phyloP scores from a whole-genome alignment of 2,329 filamentous ascomycete species.

The Cordyceps cateniannulata region DNA sequence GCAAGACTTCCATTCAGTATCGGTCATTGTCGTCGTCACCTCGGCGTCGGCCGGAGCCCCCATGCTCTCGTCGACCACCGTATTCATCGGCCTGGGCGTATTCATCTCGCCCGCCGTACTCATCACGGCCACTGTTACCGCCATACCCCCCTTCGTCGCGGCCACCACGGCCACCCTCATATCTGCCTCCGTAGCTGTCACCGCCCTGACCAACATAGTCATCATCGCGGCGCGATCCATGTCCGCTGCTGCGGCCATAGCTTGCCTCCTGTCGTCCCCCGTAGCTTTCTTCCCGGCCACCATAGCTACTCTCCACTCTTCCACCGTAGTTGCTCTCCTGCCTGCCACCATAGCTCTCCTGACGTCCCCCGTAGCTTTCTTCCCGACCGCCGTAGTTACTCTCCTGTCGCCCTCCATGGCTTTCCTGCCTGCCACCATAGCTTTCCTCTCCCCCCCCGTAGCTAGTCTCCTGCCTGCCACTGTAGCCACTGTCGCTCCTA shows the following conservation, averaged over 20 bases:
- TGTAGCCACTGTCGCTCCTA: slow-evolving; percentile 17
- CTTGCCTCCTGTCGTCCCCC: slow-evolving; percentile 16
- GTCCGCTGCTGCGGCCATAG: neutral
- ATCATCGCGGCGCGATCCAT: slow-evolving; percentile 15
- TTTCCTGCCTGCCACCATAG: slow-evolving; percentile 11
- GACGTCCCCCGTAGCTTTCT: neutral
- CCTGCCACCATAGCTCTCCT: neutral
- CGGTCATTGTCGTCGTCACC: neutral
- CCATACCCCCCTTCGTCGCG: neutral
- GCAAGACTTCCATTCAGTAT: neutral
- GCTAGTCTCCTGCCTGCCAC: slow-evolving; percentile 16
- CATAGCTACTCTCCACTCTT: slow-evolving; percentile 6
- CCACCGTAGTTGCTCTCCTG: neutral
- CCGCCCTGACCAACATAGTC: neutral
- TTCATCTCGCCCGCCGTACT: neutral
- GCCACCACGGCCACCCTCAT: neutral
- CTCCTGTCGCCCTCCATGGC: slow-evolving; percentile 20
- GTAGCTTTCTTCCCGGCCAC: slow-evolving; percentile 15
- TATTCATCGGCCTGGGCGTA: neutral
- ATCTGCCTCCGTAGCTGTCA: slow-evolving; percentile 7
- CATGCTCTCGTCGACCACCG: neutral
- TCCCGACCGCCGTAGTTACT: slow-evolving; percentile 20
- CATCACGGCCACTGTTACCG: neutral
- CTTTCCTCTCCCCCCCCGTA: slow-evolving; percentile 13
- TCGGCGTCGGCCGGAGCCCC: neutral